phyloP scores from a whole-genome alignment of 306 rosid species.

The Cucumis cinereus region DNA sequence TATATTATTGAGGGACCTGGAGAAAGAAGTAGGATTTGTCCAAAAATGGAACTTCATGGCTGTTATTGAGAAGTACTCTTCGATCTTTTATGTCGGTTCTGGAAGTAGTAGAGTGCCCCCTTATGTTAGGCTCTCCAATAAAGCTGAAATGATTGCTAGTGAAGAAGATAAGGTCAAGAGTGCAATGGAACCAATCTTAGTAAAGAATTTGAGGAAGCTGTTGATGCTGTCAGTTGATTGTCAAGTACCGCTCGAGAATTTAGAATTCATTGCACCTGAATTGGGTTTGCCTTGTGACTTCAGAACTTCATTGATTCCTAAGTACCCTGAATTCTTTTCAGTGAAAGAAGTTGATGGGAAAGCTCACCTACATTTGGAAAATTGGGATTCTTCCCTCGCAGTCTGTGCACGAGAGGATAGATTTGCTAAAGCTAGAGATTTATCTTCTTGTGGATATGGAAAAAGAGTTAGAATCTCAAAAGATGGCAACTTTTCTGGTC shows the following conservation, averaged over 20 bases:
- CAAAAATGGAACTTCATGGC: slow-evolving; percentile 85
- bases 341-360: slow-evolving; percentile 35
- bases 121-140: slow-evolving; percentile 35
- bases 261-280: slow-evolving; percentile 41
- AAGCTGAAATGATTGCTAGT: slow-evolving; percentile 36
- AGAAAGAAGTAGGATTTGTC: slow-evolving; percentile 78
- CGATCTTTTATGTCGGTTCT: slow-evolving; percentile 50
- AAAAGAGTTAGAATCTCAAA: slow-evolving; percentile 47
- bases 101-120: slow-evolving; percentile 34
- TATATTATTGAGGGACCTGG: slow-evolving; percentile 49
- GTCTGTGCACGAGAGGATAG: slow-evolving; percentile 46
- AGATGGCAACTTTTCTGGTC: slow-evolving; percentile 59
- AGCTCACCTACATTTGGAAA: slow-evolving; percentile 45
- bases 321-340: slow-evolving; percentile 48
- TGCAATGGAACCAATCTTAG: slow-evolving; percentile 66
- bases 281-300: slow-evolving; percentile 52
- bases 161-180: slow-evolving; percentile 34
- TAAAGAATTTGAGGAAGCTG: slow-evolving; percentile 46
- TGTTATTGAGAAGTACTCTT: slow-evolving; percentile 47
- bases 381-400: slow-evolving; percentile 68
- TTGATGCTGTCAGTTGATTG: slow-evolving; percentile 71
- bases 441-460: slow-evolving; percentile 11
- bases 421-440: slow-evolving; percentile 26
- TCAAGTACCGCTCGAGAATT: slow-evolving; percentile 38
- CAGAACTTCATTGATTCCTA: slow-evolving; percentile 31